These are phyloP conservation scores for Citrus hindsii DNA, from an alignment of 345 rosid species.

Conservation along the genomic window DNA sequence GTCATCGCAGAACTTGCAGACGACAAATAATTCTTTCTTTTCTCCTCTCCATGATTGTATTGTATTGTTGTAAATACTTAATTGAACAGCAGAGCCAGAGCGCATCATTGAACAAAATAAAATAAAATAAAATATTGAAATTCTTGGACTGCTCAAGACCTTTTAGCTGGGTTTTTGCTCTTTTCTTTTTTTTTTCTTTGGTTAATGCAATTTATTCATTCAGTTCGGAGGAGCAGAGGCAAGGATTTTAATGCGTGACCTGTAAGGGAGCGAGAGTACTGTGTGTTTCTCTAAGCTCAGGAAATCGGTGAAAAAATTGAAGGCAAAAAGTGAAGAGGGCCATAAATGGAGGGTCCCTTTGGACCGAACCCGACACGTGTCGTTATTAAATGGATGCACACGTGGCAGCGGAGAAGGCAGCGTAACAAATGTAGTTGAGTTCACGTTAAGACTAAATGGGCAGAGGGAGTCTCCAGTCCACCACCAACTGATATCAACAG, in stretches of 20 bases:
- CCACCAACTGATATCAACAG: background rate
- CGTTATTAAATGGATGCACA: background rate
- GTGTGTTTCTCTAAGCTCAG: background rate
- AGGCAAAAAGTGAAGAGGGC: slow-evolving; percentile 1
- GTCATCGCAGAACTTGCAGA: slow-evolving; percentile 30
- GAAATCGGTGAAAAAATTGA: slow-evolving; percentile 27
- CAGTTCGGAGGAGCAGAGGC: background rate
- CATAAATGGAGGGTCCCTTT: background rate
- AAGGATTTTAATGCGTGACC: background rate
- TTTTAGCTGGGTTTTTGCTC: background rate
- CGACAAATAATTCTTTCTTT: slow-evolving; percentile 12
- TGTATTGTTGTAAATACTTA: background rate
- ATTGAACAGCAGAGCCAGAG: no score
- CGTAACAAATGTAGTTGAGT: background rate
- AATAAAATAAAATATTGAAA: background rate
- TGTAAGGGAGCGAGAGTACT: background rate
- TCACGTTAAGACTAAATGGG: slow-evolving; percentile 4
- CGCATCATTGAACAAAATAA: no score
- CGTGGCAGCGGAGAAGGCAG: background rate
- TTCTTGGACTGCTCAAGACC: slow-evolving; percentile 18
- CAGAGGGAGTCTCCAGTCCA: no score
- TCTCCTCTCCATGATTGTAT: slow-evolving; percentile 22
- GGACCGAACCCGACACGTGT: background rate
- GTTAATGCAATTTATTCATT: background rate
- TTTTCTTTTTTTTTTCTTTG: background rate